A percentile compares a stretch with the other conserved stretches of the same genome.
phyloP scores from a whole-genome alignment of 2,329 filamentous ascomycete genomes.

The Pestalotiopsis fici region DNA sequence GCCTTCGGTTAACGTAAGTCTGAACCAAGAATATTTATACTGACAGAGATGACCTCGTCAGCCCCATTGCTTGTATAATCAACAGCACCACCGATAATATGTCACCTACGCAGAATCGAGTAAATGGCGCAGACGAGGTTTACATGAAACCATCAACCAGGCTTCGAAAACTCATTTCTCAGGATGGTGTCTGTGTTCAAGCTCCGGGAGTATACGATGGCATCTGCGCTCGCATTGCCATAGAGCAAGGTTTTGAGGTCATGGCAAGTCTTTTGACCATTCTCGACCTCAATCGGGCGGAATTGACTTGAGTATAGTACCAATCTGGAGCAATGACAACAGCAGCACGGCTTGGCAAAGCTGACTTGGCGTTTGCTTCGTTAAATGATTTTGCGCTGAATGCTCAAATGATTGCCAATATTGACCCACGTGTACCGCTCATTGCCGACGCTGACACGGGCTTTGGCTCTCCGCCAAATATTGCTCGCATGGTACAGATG shows the following conservation, averaged over 20 bases:
- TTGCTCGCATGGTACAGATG: constrained; percentile 45
- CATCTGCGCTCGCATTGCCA: constrained; percentile 10
- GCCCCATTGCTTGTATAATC: neutral
- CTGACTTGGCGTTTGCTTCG: constrained; percentile 64
- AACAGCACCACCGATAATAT: neutral
- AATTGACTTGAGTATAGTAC: neutral
- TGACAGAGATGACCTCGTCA: too few relatives aligned
- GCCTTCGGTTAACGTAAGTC: too few relatives aligned
- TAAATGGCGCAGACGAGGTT: neutral
- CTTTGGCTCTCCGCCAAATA: constrained; percentile 54
- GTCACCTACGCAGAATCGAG: neutral
- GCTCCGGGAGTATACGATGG: constrained; percentile 12
- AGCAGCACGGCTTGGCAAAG: constrained; percentile 60
- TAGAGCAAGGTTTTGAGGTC: constrained; percentile 11
- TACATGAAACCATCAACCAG: constrained; percentile 4
- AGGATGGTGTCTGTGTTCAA: constrained; percentile 9
- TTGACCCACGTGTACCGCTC: constrained; percentile 55
- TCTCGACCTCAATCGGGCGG: neutral
- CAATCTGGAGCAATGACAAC: constrained; percentile 18
- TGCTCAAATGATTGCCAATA: constrained; percentile 64
- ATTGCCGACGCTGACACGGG: constrained; percentile 65
- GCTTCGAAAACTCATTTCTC: constrained; percentile 7
- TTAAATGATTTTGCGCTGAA: constrained; percentile 64
- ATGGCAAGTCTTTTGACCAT: neutral
- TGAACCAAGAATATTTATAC: too few relatives aligned